Base-by-base conservation (phyloP, 83 land plant species). In the Thuja plicata region DNA sequence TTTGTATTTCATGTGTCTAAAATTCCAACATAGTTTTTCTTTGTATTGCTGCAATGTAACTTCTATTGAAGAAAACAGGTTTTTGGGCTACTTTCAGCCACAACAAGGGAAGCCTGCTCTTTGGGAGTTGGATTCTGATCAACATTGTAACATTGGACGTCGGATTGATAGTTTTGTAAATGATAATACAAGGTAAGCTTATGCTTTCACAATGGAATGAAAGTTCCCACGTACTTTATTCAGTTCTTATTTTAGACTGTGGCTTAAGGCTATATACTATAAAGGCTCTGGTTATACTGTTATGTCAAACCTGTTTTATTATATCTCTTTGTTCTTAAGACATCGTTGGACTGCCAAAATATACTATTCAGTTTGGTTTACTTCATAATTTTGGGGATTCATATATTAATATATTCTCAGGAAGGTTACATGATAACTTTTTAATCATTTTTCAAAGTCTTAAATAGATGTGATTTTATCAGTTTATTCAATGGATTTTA, bases 11-110 rank as follows among this genome's bases (percentile, higher is more conserved):
- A 45, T 54, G 21, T 87, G 70, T 34, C 54, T 30, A 86, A 16
- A 19, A 52, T 57, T 57, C 41, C 32, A 86, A 57, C 40, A 66
- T 86, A n/a, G 19, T 35, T 62, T 32, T 83, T 83, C 62, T 48
- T 78, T 79, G 19, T 83, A 30, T 78, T 88, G 30, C 79, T 86
- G 78, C 87, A 86, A 5, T 57, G 34, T 40, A 86, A 57, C 78
- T 13, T 87, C 10, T 57, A 38, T 74, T 43, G 45, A 32, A 30
- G 5, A 17, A 86, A 80, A 90, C 95, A 97, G 98, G 71, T 97
- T 97, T 88, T 88, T 97, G 86, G 98, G 98, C 12, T 85, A 95
- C 91, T 95, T 95, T 87, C 94, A 94, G 87, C 98, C 98, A 50
- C 91, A 93, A 77, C 88, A 87, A 79, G 96, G 94, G 24, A 95